Conservation (phyloP, 148 eudicot genomes). For the Nyssa sinensis region DNA sequence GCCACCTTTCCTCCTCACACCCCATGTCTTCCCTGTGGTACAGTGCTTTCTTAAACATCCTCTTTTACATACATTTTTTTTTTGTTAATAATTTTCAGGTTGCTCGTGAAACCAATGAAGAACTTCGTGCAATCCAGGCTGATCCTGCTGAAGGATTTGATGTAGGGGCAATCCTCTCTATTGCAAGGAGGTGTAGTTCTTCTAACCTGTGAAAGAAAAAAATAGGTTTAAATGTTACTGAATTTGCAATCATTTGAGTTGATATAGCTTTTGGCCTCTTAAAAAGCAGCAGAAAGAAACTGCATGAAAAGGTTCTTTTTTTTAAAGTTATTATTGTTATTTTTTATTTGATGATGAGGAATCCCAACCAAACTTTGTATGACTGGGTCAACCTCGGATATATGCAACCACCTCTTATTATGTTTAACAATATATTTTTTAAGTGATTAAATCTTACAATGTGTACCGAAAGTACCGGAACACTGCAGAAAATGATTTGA, state of each 20-base stretch:
- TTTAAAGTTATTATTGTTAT: neutral
- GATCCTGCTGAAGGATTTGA: slow-evolving; percentile 89
- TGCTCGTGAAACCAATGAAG: slow-evolving; percentile 95
- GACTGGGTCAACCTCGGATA: too few relatives aligned
- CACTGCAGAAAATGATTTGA: too few relatives aligned
- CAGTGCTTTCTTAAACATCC: neutral
- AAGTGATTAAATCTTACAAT: too few relatives aligned
- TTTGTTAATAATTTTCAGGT: slow-evolving; percentile 43
- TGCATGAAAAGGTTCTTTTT: neutral
- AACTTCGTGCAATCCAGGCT: slow-evolving; percentile 71
- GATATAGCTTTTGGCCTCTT: slow-evolving; percentile 1
- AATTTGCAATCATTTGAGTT: slow-evolving; percentile 4
- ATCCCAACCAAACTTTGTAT: too few relatives aligned
- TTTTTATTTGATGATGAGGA: too few relatives aligned
- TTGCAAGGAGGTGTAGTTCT: slow-evolving; percentile 71
- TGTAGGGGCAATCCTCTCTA: slow-evolving; percentile 81
- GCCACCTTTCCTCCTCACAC: neutral
- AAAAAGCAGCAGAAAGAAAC: neutral
- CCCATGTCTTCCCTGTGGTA: neutral
- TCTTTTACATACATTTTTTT: neutral
- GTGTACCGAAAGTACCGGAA: neutral
- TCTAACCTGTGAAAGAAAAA: slow-evolving; percentile 9
- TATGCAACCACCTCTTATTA: too few relatives aligned
- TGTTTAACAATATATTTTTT: too few relatives aligned
- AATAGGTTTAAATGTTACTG: slow-evolving; percentile 2